Percentiles rank a stretch among this genome's conserved stretches.
Evolutionary conservation across 225 moss, liverwort and hornwort genomes (phyloP).

Genomic region (Sphagnum tenellum): DNA sequence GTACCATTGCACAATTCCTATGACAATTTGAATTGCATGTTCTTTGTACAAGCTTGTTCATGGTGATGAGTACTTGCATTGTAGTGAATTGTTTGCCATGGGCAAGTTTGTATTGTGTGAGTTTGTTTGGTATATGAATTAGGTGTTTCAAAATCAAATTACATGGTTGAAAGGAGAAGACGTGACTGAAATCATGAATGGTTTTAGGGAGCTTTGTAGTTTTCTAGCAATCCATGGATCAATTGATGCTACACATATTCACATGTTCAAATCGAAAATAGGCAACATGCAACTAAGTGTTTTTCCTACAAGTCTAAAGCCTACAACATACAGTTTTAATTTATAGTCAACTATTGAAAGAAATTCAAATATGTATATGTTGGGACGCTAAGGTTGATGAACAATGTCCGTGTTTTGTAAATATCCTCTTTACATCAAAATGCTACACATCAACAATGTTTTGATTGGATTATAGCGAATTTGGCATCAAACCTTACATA

Average conservation of each 20-base stretch:
- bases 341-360: neutral
- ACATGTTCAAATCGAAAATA: no score
- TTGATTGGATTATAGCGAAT: no score
- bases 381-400: neutral
- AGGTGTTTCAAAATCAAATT: neutral
- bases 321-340: neutral
- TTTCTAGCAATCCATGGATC: neutral
- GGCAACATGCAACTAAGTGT: neutral
- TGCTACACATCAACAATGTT: no score
- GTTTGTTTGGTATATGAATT: neutral
- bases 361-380: neutral
- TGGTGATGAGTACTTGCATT: neutral
- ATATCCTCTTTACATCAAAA: no score
- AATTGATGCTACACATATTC: neutral
- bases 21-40: neutral
- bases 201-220: neutral
- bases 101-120: neutral
- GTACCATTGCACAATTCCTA: neutral
- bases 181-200: neutral
- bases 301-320: neutral
- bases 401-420: no score
- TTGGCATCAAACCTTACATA: no score
- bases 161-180: neutral
- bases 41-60: neutral
- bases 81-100: constrained; percentile 1